These are phyloP conservation scores for Nelumbo lutea DNA, from an alignment of 164 flowering plant species.

Conservation along the genomic window DNA sequence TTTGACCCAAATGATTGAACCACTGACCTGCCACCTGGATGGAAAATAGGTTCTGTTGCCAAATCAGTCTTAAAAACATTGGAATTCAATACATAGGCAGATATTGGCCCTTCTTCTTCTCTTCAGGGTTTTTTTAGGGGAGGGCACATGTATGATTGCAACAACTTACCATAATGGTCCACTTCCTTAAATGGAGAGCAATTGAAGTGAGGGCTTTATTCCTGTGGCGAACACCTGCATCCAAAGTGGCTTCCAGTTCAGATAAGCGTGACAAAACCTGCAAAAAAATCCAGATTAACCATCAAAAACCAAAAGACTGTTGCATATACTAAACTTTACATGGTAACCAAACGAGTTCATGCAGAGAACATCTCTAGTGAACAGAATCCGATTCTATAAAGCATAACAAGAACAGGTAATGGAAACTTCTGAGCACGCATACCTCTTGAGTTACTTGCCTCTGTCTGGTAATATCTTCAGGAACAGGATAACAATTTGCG, in stretches of 20 bases:
- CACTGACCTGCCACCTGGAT: no score
- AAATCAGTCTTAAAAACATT: no score
- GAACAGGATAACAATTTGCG: constrained; percentile 97
- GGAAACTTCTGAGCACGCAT: constrained; percentile 16
- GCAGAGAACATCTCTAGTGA: neutral
- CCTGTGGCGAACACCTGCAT: constrained; percentile 84
- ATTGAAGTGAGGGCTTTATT: constrained; percentile 68
- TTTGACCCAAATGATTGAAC: no score
- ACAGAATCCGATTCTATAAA: neutral
- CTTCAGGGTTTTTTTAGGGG: no score
- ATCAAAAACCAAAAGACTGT: neutral
- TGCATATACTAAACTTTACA: neutral
- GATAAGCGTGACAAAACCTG: constrained; percentile 84
- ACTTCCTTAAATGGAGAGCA: constrained; percentile 54
- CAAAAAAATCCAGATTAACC: constrained; percentile 3
- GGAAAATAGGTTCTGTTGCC: no score
- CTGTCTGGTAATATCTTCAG: constrained; percentile 79
- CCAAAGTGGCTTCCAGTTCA: constrained; percentile 86
- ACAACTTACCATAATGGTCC: constrained; percentile 64
- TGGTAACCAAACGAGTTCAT: neutral
- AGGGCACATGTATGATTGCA: no score
- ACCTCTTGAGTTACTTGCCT: constrained; percentile 88
- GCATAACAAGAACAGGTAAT: neutral
- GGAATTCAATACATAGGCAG: no score
- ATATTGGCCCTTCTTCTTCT: no score